These are phyloP conservation scores for Ceratocystis ficicola DNA, from an alignment of 2,329 filamentous ascomycete species.

Conservation along the genomic window DNA sequence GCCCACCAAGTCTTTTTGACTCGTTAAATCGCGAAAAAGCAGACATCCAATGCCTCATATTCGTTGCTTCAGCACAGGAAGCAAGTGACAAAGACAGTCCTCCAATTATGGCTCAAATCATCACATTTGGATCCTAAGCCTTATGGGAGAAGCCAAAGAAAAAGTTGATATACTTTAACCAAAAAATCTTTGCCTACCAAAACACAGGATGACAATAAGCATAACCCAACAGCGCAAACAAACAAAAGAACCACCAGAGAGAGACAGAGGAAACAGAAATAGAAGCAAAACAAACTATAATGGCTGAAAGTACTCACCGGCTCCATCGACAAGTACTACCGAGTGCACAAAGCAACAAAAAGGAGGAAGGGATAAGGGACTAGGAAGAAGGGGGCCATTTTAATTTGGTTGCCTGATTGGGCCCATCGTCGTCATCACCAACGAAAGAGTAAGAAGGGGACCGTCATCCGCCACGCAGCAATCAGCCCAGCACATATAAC, in stretches of 20 bases:
- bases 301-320: not conserved
- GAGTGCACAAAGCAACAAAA: not conserved
- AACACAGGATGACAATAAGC: slow-evolving; percentile 10
- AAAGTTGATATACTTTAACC: not conserved
- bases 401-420: not conserved
- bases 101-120: not conserved
- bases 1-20: not conserved
- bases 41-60: not conserved
- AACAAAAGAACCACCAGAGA: not conserved
- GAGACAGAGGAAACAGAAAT: not conserved
- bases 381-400: not conserved
- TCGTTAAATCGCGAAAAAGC: not conserved
- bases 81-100: not conserved
- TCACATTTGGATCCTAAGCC: not conserved
- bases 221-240: slow-evolving; percentile 3
- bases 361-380: not conserved
- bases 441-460: not conserved
- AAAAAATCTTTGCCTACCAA: not conserved
- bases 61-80: not conserved
- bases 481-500: too few species aligned
- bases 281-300: slow-evolving; percentile 2
- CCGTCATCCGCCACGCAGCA: too few species aligned
- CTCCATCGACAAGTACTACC: not conserved
- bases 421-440: not conserved
- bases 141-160: not conserved